A percentile compares a stretch with the other conserved stretches of the same genome.
These are phyloP conservation scores for Novymonas esmeraldas DNA, from an alignment of 208 protist species.

Conservation along the genomic window DNA sequence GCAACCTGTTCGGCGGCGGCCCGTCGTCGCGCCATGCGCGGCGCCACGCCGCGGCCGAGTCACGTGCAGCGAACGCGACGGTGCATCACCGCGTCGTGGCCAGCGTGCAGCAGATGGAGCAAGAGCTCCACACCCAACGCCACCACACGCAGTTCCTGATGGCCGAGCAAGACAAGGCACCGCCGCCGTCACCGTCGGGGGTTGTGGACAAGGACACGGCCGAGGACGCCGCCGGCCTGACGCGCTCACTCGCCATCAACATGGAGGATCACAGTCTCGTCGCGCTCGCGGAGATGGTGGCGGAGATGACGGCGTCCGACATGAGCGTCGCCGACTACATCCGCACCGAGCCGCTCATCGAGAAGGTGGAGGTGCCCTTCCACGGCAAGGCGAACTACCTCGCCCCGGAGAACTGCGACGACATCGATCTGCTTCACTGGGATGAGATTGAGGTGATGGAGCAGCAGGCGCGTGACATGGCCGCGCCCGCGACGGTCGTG, in stretches of 20 bases:
- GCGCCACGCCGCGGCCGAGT: slow-evolving; percentile 21
- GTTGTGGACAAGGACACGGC: background rate
- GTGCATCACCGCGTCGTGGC: slow-evolving; percentile 20
- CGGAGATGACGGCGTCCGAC: slow-evolving; percentile 66
- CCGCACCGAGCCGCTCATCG: slow-evolving; percentile 71
- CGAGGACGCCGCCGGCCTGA: background rate
- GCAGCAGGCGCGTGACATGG: slow-evolving; percentile 20
- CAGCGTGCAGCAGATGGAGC: slow-evolving; percentile 15
- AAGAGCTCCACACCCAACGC: slow-evolving; percentile 16
- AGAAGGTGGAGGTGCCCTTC: slow-evolving; percentile 80
- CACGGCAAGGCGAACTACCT: slow-evolving; percentile 76
- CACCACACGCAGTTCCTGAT: slow-evolving; percentile 17
- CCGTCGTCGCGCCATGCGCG: slow-evolving; percentile 15
- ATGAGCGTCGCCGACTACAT: slow-evolving; percentile 63
- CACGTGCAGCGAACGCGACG: slow-evolving; percentile 15
- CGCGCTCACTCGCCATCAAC: slow-evolving; percentile 51
- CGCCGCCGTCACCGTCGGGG: background rate
- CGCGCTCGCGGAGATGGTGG: slow-evolving; percentile 79
- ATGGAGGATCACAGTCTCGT: slow-evolving; percentile 82
- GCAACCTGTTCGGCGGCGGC: slow-evolving; percentile 19
- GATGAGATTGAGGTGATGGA: slow-evolving; percentile 67
- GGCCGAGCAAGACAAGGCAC: slow-evolving; percentile 18
- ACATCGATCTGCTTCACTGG: slow-evolving; percentile 83
- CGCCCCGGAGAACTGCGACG: slow-evolving; percentile 85
- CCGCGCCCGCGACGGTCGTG: slow-evolving; percentile 52